Evolutionary conservation across 495 filamentous ascomycete species (phyloP), one percentile per base, ranked within the genome.

Genomic region (Aspergillus olivimuriae): DNA sequence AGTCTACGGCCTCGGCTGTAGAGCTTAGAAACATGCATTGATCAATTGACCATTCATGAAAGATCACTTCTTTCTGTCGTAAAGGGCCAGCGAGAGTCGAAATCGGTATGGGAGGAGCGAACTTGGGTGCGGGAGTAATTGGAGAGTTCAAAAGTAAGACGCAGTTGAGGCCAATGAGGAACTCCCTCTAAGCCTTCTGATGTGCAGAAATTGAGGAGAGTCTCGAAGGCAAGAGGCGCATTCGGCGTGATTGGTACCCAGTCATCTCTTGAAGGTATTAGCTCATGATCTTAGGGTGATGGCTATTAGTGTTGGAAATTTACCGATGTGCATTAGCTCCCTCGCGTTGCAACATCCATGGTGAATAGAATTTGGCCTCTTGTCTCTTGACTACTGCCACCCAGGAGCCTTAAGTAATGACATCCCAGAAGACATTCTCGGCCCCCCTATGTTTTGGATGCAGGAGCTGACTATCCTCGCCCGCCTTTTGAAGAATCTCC

Each of bases 1-100:
- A 57, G 19, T 50, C 46, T 1, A 48, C 4, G 10, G 37, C 53
- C 31, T 50, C 49, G 15, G 39, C 24, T 10, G 44, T 49, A n/a
- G 41, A 40, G 33, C 53, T 47, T 2, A 56, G 45, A 40, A 31
- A 43, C 9, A 56, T 52, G 34, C 19, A 50, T 38, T 46, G 43
- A 26, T 50, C 43, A 19, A 53, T 21, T 5, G 18, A 26, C 3
- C 43, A 11, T 2, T 49, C 17, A 18, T 44, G 7, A 10, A 39
- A 34, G 4, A 48, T 21, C 14, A 9, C 34, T 23, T 41, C 20
- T 18, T 52, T 44, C 19, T 31, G 11, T n/a, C n/a, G 7, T 21
- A 31, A n/a, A 11, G 20, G 1, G 20, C 30, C 11, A 23, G 28
- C 12, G 36, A 10, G 21, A 23, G 26, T 16, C 17, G 42, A 23